These are phyloP conservation scores for Aspergillus panamensis DNA, from an alignment of 495 filamentous ascomycete species.

Conservation along the genomic window DNA sequence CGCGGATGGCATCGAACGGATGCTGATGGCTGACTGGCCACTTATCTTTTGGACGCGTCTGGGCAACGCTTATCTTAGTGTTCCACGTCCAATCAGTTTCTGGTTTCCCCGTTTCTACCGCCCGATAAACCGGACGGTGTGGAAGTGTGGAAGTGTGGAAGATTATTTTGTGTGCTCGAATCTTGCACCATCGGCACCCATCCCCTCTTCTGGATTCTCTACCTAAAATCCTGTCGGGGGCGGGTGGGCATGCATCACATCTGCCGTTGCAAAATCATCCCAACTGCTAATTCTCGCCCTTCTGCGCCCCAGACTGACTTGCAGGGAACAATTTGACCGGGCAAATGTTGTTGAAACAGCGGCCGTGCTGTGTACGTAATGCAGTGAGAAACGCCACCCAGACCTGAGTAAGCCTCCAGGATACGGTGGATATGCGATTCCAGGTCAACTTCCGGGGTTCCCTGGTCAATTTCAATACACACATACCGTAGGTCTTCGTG, in stretches of 20 bases:
- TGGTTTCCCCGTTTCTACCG: background rate
- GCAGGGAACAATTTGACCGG: conserved; percentile 46
- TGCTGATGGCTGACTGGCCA: conserved; percentile 5
- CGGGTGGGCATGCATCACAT: background rate
- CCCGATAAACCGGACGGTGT: no score
- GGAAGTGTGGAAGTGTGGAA: background rate
- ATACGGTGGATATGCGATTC: conserved; percentile 24
- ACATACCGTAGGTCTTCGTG: conserved; percentile 26
- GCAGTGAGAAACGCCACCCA: conserved; percentile 24
- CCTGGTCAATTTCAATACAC: conserved; percentile 31
- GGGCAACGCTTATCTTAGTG: conserved; percentile 12
- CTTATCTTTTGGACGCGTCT: conserved; percentile 4
- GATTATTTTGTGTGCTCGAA: conserved; percentile 3
- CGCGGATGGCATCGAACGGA: background rate
- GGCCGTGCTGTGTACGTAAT: conserved; percentile 36
- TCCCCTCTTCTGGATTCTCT: background rate
- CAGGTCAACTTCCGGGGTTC: conserved; percentile 15
- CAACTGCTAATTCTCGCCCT: conserved; percentile 37
- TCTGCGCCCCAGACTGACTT: conserved; percentile 43
- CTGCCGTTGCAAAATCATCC: conserved; percentile 35
- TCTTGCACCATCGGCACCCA: conserved; percentile 18
- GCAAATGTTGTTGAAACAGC: conserved; percentile 25
- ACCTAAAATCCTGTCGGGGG: background rate
- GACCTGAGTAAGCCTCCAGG: conserved; percentile 17
- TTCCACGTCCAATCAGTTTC: conserved; percentile 5